phyloP scores from a whole-genome alignment of 768 basidiomycete genomes.

The Russula earlei region DNA sequence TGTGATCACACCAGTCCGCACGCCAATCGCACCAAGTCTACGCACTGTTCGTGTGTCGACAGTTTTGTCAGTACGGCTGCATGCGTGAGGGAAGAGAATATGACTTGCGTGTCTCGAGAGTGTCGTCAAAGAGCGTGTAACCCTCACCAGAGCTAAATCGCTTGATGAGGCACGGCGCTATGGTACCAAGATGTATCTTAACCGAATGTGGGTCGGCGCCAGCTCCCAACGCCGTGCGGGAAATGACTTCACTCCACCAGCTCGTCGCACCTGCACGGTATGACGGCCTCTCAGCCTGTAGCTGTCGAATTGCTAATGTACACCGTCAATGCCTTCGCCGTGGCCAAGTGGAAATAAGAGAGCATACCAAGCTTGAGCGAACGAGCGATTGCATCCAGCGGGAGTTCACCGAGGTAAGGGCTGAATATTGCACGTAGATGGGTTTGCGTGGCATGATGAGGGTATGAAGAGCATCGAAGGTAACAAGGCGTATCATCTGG shows the following conservation, averaged over 20 bases:
- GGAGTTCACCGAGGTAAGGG: slow-evolving; percentile 54
- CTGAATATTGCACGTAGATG: slow-evolving; percentile 57
- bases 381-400: slow-evolving; percentile 39
- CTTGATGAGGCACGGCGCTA: slow-evolving; percentile 51
- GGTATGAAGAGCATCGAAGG: slow-evolving; percentile 78
- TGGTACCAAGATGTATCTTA: slow-evolving; percentile 40
- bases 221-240: slow-evolving; percentile 63
- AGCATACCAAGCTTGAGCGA: slow-evolving; percentile 53
- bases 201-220: slow-evolving; percentile 55
- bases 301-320: slow-evolving; percentile 34
- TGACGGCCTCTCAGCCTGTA: slow-evolving; percentile 50
- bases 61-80: not conserved
- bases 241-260: slow-evolving; percentile 80
- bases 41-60: slow-evolving; percentile 30
- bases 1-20: slow-evolving; percentile 54
- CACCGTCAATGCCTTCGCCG: not conserved
- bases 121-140: slow-evolving; percentile 52
- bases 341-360: not conserved
- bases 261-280: slow-evolving; percentile 44
- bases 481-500: slow-evolving; percentile 49
- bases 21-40: slow-evolving; percentile 34
- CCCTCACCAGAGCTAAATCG: slow-evolving; percentile 66
- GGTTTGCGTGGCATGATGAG: slow-evolving; percentile 59
- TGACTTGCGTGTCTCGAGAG: slow-evolving; percentile 36
- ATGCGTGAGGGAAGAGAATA: not conserved